Evolutionary conservation across 129 eudicot genomes (phyloP).

Genomic region (Kitagawia praeruptora): DNA sequence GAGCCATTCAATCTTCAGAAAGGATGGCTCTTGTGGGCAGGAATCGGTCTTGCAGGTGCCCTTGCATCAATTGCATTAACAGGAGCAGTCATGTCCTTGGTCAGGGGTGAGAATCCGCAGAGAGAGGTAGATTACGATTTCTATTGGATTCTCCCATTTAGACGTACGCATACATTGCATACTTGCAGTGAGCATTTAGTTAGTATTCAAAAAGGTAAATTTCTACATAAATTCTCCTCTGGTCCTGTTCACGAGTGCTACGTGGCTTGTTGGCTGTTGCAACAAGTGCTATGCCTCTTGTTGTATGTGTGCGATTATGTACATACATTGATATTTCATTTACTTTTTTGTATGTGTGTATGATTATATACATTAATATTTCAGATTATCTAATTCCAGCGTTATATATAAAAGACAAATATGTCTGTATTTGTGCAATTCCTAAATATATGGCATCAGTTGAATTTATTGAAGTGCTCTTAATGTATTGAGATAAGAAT

Average conservation of each 20-base stretch:
- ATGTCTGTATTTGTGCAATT: not conserved
- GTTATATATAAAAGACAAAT: not conserved
- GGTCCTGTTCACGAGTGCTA: not conserved
- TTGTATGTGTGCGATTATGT: not conserved
- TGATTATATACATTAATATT: not conserved
- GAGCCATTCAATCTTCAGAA: slow-evolving; percentile 74
- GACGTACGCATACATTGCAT: not conserved
- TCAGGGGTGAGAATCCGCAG: slow-evolving; percentile 67
- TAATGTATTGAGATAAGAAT: not conserved
- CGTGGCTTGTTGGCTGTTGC: too few relatives aligned
- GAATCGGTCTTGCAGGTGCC: slow-evolving; percentile 79
- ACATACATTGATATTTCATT: not conserved
- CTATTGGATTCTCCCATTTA: not conserved
- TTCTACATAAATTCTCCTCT: not conserved
- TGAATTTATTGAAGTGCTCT: not conserved
- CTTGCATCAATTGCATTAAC: slow-evolving; percentile 61
- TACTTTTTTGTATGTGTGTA: not conserved
- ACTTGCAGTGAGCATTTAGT: not conserved
- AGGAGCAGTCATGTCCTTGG: slow-evolving; percentile 69
- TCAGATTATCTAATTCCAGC: not conserved
- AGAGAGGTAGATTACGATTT: slow-evolving; percentile 64
- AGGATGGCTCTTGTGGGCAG: slow-evolving; percentile 99
- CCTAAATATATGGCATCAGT: not conserved
- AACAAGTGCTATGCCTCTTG: not conserved
- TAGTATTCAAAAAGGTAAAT: not conserved